phyloP scores from a whole-genome alignment of 2,329 filamentous ascomycete species.

The Aspergillus amoenus region DNA sequence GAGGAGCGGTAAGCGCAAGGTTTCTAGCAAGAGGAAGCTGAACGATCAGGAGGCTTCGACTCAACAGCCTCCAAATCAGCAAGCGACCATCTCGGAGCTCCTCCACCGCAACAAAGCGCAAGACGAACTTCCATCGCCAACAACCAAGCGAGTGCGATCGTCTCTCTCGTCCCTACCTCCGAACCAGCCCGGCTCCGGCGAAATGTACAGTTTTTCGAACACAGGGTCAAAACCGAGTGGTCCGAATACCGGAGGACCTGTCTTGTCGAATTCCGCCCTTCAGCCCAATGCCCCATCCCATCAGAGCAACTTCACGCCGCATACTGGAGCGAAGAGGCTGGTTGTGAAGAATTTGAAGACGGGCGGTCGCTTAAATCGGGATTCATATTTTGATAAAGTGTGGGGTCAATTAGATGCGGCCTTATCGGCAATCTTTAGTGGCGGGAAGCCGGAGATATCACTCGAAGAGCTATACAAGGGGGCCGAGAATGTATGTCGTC shows the following conservation, averaged over 20 bases:
- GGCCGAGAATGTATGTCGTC: slow-evolving; percentile 87
- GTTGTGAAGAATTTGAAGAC: slow-evolving; percentile 89
- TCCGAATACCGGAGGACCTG: slow-evolving; percentile 42
- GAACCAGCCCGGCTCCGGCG: slow-evolving; percentile 35
- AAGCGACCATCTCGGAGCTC: slow-evolving; percentile 47
- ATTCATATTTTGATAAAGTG: slow-evolving; percentile 74
- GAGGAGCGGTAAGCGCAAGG: slow-evolving; percentile 45
- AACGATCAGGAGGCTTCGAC: slow-evolving; percentile 34
- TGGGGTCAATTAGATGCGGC: slow-evolving; percentile 73
- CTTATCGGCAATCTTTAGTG: slow-evolving; percentile 70
- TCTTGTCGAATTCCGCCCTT: slow-evolving; percentile 23
- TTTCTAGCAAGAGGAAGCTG: slow-evolving; percentile 43
- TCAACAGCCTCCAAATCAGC: slow-evolving; percentile 32
- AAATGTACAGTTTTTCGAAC: slow-evolving; percentile 56
- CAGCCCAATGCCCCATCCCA: slow-evolving; percentile 33
- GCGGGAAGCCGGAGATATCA: slow-evolving; percentile 64
- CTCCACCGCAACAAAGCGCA: slow-evolving; percentile 37
- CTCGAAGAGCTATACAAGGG: slow-evolving; percentile 86
- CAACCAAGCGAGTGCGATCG: slow-evolving; percentile 43
- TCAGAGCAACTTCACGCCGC: slow-evolving; percentile 63
- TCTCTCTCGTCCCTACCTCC: slow-evolving; percentile 12
- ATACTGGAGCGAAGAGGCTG: slow-evolving; percentile 77
- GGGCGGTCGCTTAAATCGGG: slow-evolving; percentile 63
- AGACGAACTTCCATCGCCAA: slow-evolving; percentile 30
- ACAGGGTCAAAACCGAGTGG: slow-evolving; percentile 43